These are phyloP conservation scores for Fimicolochytrium jonesii DNA, from an alignment of 192 early-diverging fungal genomes.

Conservation along the genomic window DNA sequence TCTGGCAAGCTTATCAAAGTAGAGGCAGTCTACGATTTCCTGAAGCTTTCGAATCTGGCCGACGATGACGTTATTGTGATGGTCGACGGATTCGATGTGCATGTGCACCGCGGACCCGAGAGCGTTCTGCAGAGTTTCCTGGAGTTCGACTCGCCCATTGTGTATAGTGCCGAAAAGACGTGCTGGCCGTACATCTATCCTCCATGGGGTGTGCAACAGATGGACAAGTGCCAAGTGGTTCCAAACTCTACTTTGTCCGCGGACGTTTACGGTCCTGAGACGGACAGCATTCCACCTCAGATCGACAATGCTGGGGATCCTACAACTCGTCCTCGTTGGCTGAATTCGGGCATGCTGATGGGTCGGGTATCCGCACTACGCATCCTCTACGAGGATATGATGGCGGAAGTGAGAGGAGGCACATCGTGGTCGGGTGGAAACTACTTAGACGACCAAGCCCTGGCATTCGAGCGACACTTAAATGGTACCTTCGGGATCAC, in stretches of 20 bases:
- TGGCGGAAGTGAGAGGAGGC: background rate
- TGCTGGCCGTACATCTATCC: background rate
- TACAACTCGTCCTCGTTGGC: background rate
- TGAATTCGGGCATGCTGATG: background rate
- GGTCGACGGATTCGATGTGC: background rate
- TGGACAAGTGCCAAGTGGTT: background rate
- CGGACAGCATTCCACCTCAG: background rate
- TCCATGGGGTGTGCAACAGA: background rate
- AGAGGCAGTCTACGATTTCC: background rate
- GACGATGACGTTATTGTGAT: background rate
- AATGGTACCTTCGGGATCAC: background rate
- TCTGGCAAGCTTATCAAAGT: background rate
- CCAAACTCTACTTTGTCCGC: background rate
- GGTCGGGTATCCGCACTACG: background rate
- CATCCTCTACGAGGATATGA: background rate
- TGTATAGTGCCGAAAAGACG: background rate
- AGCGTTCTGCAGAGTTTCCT: background rate
- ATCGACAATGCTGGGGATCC: background rate
- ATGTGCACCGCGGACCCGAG: background rate
- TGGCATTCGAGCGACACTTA: background rate
- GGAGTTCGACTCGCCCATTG: background rate
- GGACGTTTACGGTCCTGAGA: background rate
- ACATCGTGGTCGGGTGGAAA: background rate
- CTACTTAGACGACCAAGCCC: background rate
- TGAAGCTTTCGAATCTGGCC: background rate